Base-by-base conservation (phyloP, 352 stramenopile genomes). In the Globisporangium barbulae region DNA sequence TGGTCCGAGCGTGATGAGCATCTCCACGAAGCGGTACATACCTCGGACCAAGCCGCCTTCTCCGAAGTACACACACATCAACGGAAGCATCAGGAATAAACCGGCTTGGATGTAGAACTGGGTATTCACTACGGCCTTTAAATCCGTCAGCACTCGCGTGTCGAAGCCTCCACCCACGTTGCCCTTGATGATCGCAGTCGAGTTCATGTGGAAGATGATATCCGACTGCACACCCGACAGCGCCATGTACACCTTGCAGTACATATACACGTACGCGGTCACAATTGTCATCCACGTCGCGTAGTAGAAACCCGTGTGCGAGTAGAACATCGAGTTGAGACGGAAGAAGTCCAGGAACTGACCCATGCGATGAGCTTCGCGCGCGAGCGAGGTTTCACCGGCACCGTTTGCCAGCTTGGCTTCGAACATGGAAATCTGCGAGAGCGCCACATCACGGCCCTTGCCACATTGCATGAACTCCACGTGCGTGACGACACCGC, bases 281-380 rank as follows among this genome's bases (percentile, higher is more conserved):
- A 92, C 81, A 63, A 92, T 90, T 5, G 80, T 89, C 79, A 92
- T 88, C 81, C 81, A 91, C 41, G 83, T 92, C 15, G 81, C 81
- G 52, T 89, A 91, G 67, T 91, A 92, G 57, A 92, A 92, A 47
- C 83, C 83, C 33, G 79, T 92, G 64, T 92, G 83, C 57, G 81
- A 89, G 70, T 92, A 92, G 73, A 89, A 92, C 83, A 92, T 92
- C 41, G 83, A 92, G 68, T 90, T 90, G 21, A 92, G 59, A 59
- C 83, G 83, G 68, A 88, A 92, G 65, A 92, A 92, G 52, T 92
- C 83, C 71, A 92, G 74, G 56, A 90, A 90, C 62, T 89, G 79
- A 31, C 83, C 83, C 83, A 92, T 92, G 19, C 83, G 83, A 59
- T 92, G 83, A 31, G 76, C 81, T 56, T 92, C 83, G 54, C 83